Conservation (phyloP, 106 monocot genomes). For the Dioscorea dumetorum region DNA sequence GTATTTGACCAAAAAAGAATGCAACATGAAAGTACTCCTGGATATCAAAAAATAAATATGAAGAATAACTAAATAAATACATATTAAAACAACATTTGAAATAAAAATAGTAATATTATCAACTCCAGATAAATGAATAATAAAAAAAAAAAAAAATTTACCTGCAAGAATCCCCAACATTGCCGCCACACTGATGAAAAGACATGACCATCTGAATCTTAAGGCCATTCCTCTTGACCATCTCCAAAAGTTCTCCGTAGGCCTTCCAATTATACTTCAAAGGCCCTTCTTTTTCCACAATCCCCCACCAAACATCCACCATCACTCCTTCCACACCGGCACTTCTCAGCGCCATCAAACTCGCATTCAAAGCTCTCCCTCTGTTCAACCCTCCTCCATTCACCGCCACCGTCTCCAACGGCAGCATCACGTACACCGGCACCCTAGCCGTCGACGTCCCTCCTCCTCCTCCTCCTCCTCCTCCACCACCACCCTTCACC, state of each 20-base stretch:
- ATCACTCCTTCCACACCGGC: constrained; percentile 86
- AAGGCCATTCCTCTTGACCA: constrained; percentile 46
- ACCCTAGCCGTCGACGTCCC: constrained; percentile 8
- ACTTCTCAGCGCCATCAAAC: constrained; percentile 60
- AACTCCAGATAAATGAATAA: no score
- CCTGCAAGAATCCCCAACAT: constrained; percentile 93
- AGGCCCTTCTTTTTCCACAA: constrained; percentile 74
- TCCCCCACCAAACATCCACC: constrained; percentile 94
- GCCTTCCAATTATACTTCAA: constrained; percentile 67
- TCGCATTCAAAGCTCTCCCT: constrained; percentile 50
- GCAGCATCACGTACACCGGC: constrained; percentile 80
- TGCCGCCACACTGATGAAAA: constrained; percentile 89
- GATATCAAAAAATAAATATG: no score
- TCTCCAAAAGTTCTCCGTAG: constrained; percentile 58
- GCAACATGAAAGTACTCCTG: no score
- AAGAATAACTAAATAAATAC: no score
- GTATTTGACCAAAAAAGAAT: no score
- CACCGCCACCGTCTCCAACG: constrained; percentile 56
- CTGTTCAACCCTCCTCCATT: constrained; percentile 23
- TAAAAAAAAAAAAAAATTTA: constrained; percentile 2
- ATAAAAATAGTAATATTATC: background rate
- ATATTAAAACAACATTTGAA: no score
- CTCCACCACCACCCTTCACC: no score
- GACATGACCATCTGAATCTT: constrained; percentile 88
- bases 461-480: no score